Conservation (phyloP, 371 early-diverging fungal genomes). For the Mucor sp. region DNA sequence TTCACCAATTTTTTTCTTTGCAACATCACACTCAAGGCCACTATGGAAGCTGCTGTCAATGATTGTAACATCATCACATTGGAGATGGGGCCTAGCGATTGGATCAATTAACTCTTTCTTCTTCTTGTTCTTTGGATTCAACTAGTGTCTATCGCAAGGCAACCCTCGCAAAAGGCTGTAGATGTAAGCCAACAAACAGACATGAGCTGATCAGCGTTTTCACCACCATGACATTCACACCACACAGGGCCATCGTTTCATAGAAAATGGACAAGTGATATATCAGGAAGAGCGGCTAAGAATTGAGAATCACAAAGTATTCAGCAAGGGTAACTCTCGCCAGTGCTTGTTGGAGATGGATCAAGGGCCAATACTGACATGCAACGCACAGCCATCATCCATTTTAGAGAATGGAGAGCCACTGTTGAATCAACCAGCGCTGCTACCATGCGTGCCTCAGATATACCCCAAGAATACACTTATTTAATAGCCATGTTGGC, state of each 20-base stretch:
- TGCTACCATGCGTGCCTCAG: not conserved
- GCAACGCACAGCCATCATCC: constrained; percentile 7
- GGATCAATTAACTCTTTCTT: not conserved
- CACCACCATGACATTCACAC: not conserved
- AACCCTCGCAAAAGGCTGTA: not conserved
- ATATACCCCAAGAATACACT: constrained; percentile 19
- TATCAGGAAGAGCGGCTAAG: constrained; percentile 2
- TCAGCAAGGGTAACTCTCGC: not conserved
- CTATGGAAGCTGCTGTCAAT: not conserved
- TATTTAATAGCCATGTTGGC: constrained; percentile 20
- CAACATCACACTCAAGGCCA: not conserved
- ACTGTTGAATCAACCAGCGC: constrained; percentile 3
- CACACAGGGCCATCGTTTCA: constrained; percentile 3
- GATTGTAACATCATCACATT: not conserved
- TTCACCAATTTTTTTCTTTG: not conserved
- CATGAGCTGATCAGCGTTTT: not conserved
- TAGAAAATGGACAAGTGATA: constrained; percentile 1
- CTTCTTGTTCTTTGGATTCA: not conserved
- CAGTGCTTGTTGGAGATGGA: not conserved
- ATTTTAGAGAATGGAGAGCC: constrained; percentile 23
- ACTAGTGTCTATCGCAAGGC: not conserved
- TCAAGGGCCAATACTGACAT: not conserved
- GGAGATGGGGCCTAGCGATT: not conserved
- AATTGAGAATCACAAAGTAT: not conserved
- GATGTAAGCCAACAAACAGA: not conserved